Evolutionary conservation across 2,329 filamentous ascomycete genomes (phyloP).

Genomic region (Lomentospora prolificans): DNA sequence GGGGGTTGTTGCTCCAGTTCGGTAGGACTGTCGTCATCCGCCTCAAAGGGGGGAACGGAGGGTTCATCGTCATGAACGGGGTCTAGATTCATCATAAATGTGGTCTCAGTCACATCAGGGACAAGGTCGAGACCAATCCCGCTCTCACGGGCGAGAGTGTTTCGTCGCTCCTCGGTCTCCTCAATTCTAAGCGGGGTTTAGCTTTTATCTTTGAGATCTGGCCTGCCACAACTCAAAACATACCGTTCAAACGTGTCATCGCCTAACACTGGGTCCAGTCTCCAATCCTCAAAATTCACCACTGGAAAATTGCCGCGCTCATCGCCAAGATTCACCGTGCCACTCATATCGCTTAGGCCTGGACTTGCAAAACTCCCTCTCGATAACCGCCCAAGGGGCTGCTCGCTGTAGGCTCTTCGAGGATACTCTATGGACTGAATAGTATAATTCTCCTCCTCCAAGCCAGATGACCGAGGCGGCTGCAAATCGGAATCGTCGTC

Average conservation of each 20-base stretch:
- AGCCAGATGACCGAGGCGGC: slow-evolving; percentile 41
- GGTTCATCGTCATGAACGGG: slow-evolving; percentile 12
- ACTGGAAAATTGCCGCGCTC: slow-evolving; percentile 45
- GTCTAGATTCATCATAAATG: slow-evolving; percentile 29
- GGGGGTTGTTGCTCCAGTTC: background rate
- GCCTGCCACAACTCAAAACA: background rate
- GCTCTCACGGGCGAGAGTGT: slow-evolving; percentile 31
- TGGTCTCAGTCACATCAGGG: slow-evolving; percentile 29
- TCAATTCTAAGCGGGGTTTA: slow-evolving; percentile 21
- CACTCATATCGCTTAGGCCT: slow-evolving; percentile 41
- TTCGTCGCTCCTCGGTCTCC: slow-evolving; percentile 28
- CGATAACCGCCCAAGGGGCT: slow-evolving; percentile 33
- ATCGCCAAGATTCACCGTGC: slow-evolving; percentile 26
- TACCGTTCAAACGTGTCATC: slow-evolving; percentile 35
- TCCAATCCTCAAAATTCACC: slow-evolving; percentile 31
- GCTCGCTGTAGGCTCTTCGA: slow-evolving; percentile 39
- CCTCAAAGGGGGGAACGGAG: slow-evolving; percentile 9
- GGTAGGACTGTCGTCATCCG: slow-evolving; percentile 12
- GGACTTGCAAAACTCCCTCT: slow-evolving; percentile 44
- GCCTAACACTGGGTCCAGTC: slow-evolving; percentile 26
- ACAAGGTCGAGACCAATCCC: slow-evolving; percentile 35
- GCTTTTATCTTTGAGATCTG: background rate
- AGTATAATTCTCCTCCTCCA: slow-evolving; percentile 51
- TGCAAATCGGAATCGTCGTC: slow-evolving; percentile 41
- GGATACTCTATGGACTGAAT: slow-evolving; percentile 50